Evolutionary conservation across 1,139 yeast genomes (phyloP).

Genomic region (Debaryomyces coudertii): DNA sequence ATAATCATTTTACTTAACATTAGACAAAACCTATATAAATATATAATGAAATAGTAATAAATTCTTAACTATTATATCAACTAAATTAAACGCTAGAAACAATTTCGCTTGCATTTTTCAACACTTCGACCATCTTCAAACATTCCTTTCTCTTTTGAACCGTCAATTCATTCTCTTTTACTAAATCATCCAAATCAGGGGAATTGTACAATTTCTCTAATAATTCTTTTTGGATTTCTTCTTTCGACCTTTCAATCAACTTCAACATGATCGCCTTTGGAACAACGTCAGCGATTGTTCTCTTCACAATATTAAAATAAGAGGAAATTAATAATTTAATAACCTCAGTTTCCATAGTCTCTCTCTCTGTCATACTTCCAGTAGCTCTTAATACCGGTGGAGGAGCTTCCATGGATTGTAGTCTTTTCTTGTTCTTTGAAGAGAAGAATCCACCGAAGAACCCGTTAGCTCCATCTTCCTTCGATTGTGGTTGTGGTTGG

Average conservation of each 20-base stretch:
- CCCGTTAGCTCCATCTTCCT: conserved; percentile 49
- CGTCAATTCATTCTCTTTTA: conserved; percentile 90
- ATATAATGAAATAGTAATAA: neutral
- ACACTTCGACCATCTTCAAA: conserved; percentile 89
- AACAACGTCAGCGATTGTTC: conserved; percentile 89
- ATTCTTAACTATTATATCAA: conserved; percentile 2
- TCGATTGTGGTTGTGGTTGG: conserved; percentile 29
- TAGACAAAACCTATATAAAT: conserved; percentile 3
- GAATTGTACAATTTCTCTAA: conserved; percentile 84
- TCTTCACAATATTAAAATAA: conserved; percentile 88
- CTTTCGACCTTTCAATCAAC: conserved; percentile 80
- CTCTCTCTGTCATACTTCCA: conserved; percentile 94
- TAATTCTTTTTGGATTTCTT: conserved; percentile 86
- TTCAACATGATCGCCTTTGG: conserved; percentile 96
- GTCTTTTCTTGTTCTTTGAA: conserved; percentile 88
- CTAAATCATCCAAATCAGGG: conserved; percentile 73
- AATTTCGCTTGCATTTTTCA: conserved; percentile 86
- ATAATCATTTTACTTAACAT: neutral
- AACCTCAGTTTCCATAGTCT: conserved; percentile 95
- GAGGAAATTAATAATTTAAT: conserved; percentile 89
- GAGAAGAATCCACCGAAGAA: conserved; percentile 96
- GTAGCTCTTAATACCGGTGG: conserved; percentile 94
- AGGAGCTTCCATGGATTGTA: conserved; percentile 97
- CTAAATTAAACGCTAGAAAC: conserved; percentile 71
- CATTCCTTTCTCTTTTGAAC: conserved; percentile 96